Evolutionary conservation across 2,329 filamentous ascomycete genomes (phyloP).

Genomic region (Calonectria leucothoes): DNA sequence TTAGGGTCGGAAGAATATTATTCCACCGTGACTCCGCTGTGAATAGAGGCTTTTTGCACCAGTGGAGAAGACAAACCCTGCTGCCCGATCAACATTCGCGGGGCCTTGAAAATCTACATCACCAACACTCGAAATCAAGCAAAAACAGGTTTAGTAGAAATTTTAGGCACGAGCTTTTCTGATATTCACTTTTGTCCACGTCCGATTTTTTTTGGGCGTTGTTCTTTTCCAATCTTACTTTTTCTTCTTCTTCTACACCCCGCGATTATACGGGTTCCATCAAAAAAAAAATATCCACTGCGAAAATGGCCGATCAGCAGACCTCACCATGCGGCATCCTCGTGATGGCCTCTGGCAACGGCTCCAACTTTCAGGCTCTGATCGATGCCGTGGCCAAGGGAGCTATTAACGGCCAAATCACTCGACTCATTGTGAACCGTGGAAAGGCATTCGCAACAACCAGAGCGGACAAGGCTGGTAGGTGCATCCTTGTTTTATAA

Average conservation of each 20-base stretch:
- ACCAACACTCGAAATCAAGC: not conserved
- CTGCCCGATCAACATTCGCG: not conserved
- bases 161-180: not conserved
- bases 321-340: constrained; percentile 62
- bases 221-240: not conserved
- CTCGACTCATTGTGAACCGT: constrained; percentile 61
- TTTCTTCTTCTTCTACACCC: not conserved
- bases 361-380: constrained; percentile 84
- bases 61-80: not conserved
- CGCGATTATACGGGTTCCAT: not conserved
- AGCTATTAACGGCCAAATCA: constrained; percentile 56
- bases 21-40: not conserved
- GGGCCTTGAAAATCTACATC: not conserved
- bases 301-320: constrained; percentile 13
- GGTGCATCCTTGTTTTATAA: not conserved
- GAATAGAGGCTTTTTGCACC: constrained; percentile 3
- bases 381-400: constrained; percentile 58
- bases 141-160: not conserved
- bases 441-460: constrained; percentile 57
- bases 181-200: too few relatives aligned
- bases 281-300: not conserved
- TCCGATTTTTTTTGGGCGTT: not conserved
- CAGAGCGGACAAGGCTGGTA: constrained; percentile 57
- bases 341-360: constrained; percentile 79
- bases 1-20: not conserved